Percentiles rank a stretch among this genome's conserved stretches.
Conservation (phyloP, 768 basidiomycete genomes). For the Atractiella rhizophila region DNA sequence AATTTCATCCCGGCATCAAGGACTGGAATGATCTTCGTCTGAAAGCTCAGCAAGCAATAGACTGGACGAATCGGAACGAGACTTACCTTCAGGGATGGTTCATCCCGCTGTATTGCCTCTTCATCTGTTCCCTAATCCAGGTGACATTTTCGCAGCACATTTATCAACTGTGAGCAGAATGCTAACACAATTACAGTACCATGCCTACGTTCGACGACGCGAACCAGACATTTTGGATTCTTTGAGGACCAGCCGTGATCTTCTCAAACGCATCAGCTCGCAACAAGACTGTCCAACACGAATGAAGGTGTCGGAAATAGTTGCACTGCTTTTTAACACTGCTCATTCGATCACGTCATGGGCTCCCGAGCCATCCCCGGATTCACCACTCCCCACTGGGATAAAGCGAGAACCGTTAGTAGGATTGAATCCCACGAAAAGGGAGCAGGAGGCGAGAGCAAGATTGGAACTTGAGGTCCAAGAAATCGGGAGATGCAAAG, state of each 20-base stretch:
- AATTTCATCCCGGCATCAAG: slow-evolving; percentile 14
- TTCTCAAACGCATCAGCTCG: slow-evolving; percentile 5
- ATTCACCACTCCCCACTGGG: no score
- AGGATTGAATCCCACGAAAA: no score
- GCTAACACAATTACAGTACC: slow-evolving; percentile 7
- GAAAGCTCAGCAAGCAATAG: slow-evolving; percentile 14
- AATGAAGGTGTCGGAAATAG: slow-evolving; percentile 14
- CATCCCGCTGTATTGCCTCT: slow-evolving; percentile 13
- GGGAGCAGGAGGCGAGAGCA: no score
- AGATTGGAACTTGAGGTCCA: no score
- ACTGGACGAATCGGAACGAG: slow-evolving; percentile 17
- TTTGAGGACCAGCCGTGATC: slow-evolving; percentile 13
- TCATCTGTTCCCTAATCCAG: slow-evolving; percentile 16
- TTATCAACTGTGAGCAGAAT: not conserved
- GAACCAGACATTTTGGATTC: slow-evolving; percentile 9
- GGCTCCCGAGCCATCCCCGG: no score
- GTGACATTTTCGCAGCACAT: not conserved
- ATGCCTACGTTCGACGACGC: slow-evolving; percentile 15
- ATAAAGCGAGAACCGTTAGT: no score
- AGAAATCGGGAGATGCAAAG: no score
- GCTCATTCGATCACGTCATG: slow-evolving; percentile 2
- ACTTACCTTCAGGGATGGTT: slow-evolving; percentile 16
- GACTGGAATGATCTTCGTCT: slow-evolving; percentile 11
- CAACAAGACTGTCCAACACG: slow-evolving; percentile 16
- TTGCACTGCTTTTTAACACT: slow-evolving; percentile 14